Conservation (phyloP, 2,329 filamentous ascomycete species). For the Arachnopeziza araneosa region DNA sequence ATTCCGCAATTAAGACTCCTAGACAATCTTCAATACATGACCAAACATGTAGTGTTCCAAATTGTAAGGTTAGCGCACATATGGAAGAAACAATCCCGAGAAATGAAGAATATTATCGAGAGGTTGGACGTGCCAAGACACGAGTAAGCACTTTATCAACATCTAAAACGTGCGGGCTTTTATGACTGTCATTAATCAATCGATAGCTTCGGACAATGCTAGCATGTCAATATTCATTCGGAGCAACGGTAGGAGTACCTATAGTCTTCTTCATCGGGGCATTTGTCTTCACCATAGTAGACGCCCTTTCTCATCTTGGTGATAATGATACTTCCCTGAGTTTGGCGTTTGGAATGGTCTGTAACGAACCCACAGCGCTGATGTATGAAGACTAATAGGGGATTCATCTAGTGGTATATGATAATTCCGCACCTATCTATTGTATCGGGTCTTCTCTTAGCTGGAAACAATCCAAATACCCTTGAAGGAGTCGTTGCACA, state of each 20-base stretch:
- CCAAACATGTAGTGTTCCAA: conserved; percentile 1
- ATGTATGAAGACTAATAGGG: not conserved
- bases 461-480: conserved; percentile 18
- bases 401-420: conserved; percentile 9
- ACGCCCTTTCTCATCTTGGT: conserved; percentile 7
- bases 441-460: conserved; percentile 15
- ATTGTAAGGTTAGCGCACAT: conserved; percentile 6
- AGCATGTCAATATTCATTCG: conserved; percentile 14
- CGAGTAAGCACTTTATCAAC: not conserved
- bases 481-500: conserved; percentile 17
- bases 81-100: conserved; percentile 11
- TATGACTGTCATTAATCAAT: not conserved
- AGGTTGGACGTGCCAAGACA: conserved; percentile 15
- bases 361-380: not conserved
- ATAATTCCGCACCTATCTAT: conserved; percentile 16
- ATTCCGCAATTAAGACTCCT: conserved; percentile 7
- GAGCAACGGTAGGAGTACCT: conserved; percentile 18
- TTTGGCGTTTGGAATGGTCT: conserved; percentile 8
- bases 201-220: conserved; percentile 24
- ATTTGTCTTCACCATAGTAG: conserved; percentile 15
- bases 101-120: conserved; percentile 1
- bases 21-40: conserved; percentile 16
- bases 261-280: conserved; percentile 20
- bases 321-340: conserved; percentile 10
- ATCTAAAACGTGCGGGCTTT: not conserved